Conservation (phyloP, 73 alveolate species). For the Tetrahymena elliotti region DNA sequence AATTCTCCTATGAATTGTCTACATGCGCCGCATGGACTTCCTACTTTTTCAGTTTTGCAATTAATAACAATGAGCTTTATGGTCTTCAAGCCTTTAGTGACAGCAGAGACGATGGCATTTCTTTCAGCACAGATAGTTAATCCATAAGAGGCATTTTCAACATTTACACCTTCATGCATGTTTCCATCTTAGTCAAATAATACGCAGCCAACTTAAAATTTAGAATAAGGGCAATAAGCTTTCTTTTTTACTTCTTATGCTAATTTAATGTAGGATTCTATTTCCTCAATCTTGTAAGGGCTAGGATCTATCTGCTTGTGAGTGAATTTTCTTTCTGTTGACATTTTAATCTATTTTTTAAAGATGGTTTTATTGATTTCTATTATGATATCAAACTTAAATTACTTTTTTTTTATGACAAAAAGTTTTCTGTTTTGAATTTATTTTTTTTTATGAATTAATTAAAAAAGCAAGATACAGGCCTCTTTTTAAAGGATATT, state of each 20-base stretch:
- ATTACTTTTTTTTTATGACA: background rate
- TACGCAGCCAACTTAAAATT: slow-evolving; percentile 13
- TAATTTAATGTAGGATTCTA: background rate
- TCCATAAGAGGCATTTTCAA: slow-evolving; percentile 37
- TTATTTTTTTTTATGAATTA: background rate
- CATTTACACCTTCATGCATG: slow-evolving; percentile 4
- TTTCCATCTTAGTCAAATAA: slow-evolving; percentile 2
- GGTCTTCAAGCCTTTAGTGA: background rate
- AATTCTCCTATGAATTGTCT: background rate
- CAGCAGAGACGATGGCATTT: background rate
- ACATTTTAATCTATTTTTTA: background rate
- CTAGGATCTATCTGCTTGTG: background rate
- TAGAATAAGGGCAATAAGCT: slow-evolving; percentile 29
- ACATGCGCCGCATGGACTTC: background rate
- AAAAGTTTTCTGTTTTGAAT: background rate
- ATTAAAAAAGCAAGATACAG: background rate
- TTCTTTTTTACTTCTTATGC: slow-evolving; percentile 13
- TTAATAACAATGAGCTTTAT: background rate
- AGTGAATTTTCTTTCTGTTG: background rate
- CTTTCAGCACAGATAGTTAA: slow-evolving; percentile 17
- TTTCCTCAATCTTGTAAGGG: background rate
- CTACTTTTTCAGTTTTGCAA: background rate
- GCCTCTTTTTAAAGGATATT: background rate
- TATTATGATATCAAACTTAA: background rate
- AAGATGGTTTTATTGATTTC: background rate